Evolutionary conservation across 352 stramenopile species (phyloP).

Genomic region (Phytophthora sansomeana): DNA sequence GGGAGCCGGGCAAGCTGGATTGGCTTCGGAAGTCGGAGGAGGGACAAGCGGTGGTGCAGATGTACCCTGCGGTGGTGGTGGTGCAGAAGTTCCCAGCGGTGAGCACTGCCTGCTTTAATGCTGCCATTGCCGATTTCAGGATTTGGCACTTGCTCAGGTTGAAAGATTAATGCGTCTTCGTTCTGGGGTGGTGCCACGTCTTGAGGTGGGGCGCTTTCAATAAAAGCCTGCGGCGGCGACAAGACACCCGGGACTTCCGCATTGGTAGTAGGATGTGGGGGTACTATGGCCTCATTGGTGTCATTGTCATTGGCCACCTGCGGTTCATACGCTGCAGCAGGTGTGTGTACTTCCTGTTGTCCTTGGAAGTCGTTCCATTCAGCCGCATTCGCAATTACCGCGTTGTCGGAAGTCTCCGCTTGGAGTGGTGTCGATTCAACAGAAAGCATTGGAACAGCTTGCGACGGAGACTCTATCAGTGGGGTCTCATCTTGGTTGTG

Average conservation of each 20-base stretch:
- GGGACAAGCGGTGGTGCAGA: not conserved
- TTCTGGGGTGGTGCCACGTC: not conserved
- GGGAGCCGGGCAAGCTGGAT: not conserved
- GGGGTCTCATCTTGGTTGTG: conserved; percentile 21
- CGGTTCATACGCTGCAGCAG: conserved; percentile 3
- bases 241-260: not conserved
- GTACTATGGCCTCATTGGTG: not conserved
- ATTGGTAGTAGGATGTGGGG: not conserved
- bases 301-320: not conserved
- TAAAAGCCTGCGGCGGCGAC: not conserved
- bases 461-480: conserved; percentile 15
- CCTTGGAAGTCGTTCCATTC: conserved; percentile 14
- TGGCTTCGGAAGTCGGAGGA: not conserved
- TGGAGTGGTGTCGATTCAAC: conserved; percentile 3
- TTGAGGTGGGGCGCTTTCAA: conserved; percentile 1
- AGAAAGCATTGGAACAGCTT: conserved; percentile 21
- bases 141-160: not conserved
- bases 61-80: conserved; percentile 4
- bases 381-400: not conserved
- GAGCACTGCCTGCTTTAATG: not conserved
- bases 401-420: not conserved
- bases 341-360: conserved; percentile 3
- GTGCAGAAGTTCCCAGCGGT: conserved; percentile 3
- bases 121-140: conserved; percentile 1
- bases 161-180: not conserved